Evolutionary conservation across 2,329 filamentous ascomycete genomes (phyloP), one percentile per base, ranked within the genome.

Genomic region (Aspergillus vadensis): DNA sequence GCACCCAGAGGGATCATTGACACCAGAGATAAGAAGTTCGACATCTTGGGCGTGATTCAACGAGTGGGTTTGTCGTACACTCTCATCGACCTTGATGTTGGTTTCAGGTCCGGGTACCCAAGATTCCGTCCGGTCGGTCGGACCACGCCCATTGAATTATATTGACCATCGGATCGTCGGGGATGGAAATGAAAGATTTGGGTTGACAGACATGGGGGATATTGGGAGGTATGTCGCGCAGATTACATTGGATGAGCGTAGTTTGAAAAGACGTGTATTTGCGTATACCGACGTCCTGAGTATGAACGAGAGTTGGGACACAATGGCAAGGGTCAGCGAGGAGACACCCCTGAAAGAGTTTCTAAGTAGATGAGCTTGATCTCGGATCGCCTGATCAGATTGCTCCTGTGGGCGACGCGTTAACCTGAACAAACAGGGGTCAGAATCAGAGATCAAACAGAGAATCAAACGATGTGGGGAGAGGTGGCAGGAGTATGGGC

Each of bases 191-290:
- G 63, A 68, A 0, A 72, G 70, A 0, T 76, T 64, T 19, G 71
- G 75, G 0, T 53, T 83, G 9, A 81, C 76, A 0, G 80, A 84
- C 63, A 52, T 79, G 17, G 65, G 76, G 2, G 83, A 85, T 61
- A 72, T 85, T 41, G 83, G 83, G 0, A 64, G 59, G 3, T 83
- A 77, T 57, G 77, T 81, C 1, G 81, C 80, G 0, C 65, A 67
- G 2, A 80, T 85, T 58, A 76, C 85, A n/a, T 63, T 67, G 0
- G 83, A 85, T 57, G 66, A 72, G 0, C 65, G 80, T 7, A 85
- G 83, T 0, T 56, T 84, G 8, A 84, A 85, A 67, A 75, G 76
- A 57, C 71, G 65, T 10, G 80, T 60, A 69, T 72, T 4, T 58
- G 71, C 72, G 1, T 81, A 79, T 57, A 76, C 69, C 30, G 79